Conservation (phyloP, 139 green algal species). For the Micractinium sp. region DNA sequence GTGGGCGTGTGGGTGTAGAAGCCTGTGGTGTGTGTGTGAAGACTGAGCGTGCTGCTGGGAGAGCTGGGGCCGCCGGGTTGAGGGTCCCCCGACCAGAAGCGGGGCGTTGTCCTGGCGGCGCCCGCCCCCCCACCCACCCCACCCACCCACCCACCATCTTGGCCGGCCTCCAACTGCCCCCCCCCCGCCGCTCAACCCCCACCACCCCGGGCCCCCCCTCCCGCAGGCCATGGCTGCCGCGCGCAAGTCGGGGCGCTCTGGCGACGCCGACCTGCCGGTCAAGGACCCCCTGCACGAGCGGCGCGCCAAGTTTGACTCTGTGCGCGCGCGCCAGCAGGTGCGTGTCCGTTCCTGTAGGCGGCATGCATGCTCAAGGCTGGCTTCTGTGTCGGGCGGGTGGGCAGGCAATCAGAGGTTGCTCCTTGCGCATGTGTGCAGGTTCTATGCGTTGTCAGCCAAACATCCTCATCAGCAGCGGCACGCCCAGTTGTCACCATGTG, state of each 20-base stretch:
- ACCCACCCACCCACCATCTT: background rate
- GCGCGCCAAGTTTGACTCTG: conserved; percentile 69
- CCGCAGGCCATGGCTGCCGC: conserved; percentile 13
- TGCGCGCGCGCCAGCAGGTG: conserved; percentile 54
- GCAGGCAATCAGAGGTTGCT: too few species aligned
- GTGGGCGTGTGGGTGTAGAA: too few species aligned
- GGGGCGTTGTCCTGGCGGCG: background rate
- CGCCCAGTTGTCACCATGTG: too few species aligned
- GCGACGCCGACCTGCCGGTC: conserved; percentile 76
- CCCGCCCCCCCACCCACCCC: background rate
- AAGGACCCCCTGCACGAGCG: conserved; percentile 76
- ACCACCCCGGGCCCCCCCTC: background rate
- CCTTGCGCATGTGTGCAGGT: too few species aligned
- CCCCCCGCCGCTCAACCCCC: background rate
- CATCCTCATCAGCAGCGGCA: too few species aligned
- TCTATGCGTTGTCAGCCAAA: too few species aligned
- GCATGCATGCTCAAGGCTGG: too few species aligned
- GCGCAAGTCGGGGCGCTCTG: conserved; percentile 45
- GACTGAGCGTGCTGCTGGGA: too few species aligned
- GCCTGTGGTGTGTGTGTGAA: too few species aligned
- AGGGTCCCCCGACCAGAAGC: too few species aligned
- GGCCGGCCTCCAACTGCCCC: background rate
- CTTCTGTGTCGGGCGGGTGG: too few species aligned
- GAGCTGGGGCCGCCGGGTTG: background rate
- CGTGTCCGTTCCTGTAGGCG: background rate